Base-by-base conservation (phyloP, 2,329 filamentous ascomycete genomes). In the Ascochyta pisi region DNA sequence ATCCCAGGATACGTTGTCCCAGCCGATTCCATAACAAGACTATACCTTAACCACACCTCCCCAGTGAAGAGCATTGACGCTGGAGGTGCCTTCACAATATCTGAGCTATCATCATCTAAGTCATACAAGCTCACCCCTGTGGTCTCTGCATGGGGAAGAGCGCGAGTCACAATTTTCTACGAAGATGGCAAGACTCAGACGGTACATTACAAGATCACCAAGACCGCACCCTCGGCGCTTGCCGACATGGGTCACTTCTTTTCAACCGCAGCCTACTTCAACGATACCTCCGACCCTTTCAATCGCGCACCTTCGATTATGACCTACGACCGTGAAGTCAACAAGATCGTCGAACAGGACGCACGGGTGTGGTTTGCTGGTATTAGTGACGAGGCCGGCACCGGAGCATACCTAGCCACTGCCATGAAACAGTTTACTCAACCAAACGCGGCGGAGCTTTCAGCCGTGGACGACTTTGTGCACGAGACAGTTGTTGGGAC, bases 361-460 rank as follows among this genome's bases (percentile, higher is more conserved):
- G 53, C 75, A 1, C 78, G 85, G 1, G 83, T 80, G 6, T 87
- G 84, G 84, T 81, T 87, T 4, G 79, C 84, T 0, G 85, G 85
- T 0, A 75, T 87, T 0, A 86, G 83, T 51, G 84, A 87, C 53
- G 85, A 87, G 70, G 84, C 77, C 0, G 85, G 85, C 1, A 81
- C 82, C 0, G 84, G 84, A 1, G 80, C 83, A 0, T 86, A 81
- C 57, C 77, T 86, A 0, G 82, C 84, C 0, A 81, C 82, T 0
- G 73, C 79, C 2, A 79, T 84, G 73, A 87, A 87, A 69, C 82
- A 85, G 54, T 77, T 78, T 1, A 67, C 80, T 6, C 82, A 82
- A 31, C 84, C 84, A 0, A 69, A 78, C 9, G 74, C 79, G 0
- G 70, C 68, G 0, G 83, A 87, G 57, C 69, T 87, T 1, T 62